Base-by-base conservation (phyloP, 352 stramenopile genomes). In the Phytophthora sp. region DNA sequence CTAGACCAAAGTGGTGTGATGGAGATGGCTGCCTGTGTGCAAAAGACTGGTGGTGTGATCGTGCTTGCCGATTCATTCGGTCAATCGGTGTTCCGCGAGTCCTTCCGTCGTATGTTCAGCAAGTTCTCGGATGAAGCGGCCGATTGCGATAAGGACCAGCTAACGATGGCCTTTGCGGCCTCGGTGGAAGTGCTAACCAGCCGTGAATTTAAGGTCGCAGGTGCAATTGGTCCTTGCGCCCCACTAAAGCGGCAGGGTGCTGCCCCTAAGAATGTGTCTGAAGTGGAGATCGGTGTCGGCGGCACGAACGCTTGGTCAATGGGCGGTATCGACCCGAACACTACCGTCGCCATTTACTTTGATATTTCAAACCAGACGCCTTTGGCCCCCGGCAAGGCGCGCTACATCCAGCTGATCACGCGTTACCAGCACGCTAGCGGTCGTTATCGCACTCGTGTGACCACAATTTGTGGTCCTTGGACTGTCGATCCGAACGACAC, bases 331-430 rank as follows among this genome's bases (percentile, higher is more conserved):
- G 97, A 99, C 69, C 97, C 97, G 18, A 91, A 95, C 45, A 99
- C 97, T n/a, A 99, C 97, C 1, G 71, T 99, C 39, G 98, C 97
- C 50, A 80, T 99, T 53, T 99, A 99, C 80, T 99, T 99, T 82
- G 98, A 99, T 69, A 89, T 99, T 56, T 92, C 89, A 13, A 95
- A 95, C 76, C 86, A 93, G 63, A 77, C 76, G 15, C 70, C 83
- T 26, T 48, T 91, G 24, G 62, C 86, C 13, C 77, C 82, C 12
- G 86, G 86, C 59, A 95, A 99, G 77, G 93, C 95, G 38, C 92
- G 97, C 28, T 99, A 97, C 84, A 97, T 99, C 58, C 92, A 98
- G 79, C 94, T 99, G 60, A 92, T 99, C 62, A 99, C 98, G 12
- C 97, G 96, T 62, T 99, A 99, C 82, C 97, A 99, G 76, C 97